Percentiles rank a stretch among this genome's conserved stretches.
Conservation (phyloP, 306 rosid genomes). For the Acacia confusa region DNA sequence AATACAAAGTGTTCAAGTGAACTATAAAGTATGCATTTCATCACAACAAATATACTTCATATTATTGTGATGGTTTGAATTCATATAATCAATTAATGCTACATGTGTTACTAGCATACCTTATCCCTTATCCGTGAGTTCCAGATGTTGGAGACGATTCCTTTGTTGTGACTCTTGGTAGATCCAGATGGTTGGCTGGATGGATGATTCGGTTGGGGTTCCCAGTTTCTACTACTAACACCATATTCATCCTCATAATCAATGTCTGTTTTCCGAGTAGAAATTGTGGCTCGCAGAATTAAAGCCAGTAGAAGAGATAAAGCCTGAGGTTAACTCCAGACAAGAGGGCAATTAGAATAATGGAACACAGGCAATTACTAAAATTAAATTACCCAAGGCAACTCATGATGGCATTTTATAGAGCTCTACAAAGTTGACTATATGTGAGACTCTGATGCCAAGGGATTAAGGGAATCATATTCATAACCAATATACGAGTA, state of each 20-base stretch:
- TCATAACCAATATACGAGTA: not conserved
- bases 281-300: constrained; percentile 69
- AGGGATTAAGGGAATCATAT: not conserved
- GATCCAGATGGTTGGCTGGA: constrained; percentile 60
- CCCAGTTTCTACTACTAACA: constrained; percentile 59
- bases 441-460: not conserved
- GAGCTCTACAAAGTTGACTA: not conserved
- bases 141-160: constrained; percentile 71
- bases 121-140: constrained; percentile 82
- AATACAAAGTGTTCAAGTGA: not conserved
- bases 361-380: constrained; percentile 2
- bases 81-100: not conserved
- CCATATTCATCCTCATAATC: constrained; percentile 58
- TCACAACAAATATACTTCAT: not conserved
- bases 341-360: constrained; percentile 20
- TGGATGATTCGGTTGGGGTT: constrained; percentile 66
- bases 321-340: constrained; percentile 55
- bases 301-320: constrained; percentile 71
- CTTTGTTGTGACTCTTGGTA: constrained; percentile 51
- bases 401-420: not conserved
- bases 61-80: not conserved
- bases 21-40: not conserved
- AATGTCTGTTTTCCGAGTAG: constrained; percentile 47
- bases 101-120: constrained; percentile 45
- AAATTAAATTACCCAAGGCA: not conserved